Conservation (phyloP, 495 filamentous ascomycete species). For the Aspergillus avenaceus region DNA sequence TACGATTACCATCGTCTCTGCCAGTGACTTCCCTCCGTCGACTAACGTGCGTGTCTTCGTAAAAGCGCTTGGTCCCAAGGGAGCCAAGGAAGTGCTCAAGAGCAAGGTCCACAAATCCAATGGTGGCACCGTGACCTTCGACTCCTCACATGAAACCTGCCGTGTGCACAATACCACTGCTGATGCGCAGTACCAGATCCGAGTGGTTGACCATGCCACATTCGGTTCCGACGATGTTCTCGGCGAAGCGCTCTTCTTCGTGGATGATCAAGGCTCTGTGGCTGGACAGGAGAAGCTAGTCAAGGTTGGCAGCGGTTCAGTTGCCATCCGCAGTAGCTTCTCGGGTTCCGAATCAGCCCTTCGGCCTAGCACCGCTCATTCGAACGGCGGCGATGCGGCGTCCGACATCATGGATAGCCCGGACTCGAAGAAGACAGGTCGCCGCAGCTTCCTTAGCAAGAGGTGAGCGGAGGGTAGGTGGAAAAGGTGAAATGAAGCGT, state of each 20-base stretch:
- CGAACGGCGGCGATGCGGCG: constrained; percentile 26
- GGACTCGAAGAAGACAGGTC: constrained; percentile 40
- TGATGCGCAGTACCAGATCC: constrained; percentile 80
- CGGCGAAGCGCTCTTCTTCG: constrained; percentile 82
- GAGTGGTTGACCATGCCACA: constrained; percentile 76
- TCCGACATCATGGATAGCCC: constrained; percentile 50
- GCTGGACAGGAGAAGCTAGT: constrained; percentile 70
- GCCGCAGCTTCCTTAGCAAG: constrained; percentile 56
- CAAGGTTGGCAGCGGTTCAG: constrained; percentile 60
- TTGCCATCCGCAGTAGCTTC: constrained; percentile 67
- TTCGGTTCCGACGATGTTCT: constrained; percentile 77
- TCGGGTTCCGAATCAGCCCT: constrained; percentile 22
- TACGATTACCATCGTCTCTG: constrained; percentile 73
- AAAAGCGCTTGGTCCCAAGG: constrained; percentile 60
- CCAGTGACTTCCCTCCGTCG: constrained; percentile 69
- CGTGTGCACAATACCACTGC: constrained; percentile 67
- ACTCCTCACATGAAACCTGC: constrained; percentile 64
- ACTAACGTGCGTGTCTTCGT: constrained; percentile 80
- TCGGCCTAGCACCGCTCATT: constrained; percentile 38
- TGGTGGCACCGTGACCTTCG: constrained; percentile 57
- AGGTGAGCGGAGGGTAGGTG: constrained; percentile 42
- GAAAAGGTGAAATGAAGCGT: not conserved
- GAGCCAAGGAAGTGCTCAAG: constrained; percentile 76
- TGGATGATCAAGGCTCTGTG: constrained; percentile 68
- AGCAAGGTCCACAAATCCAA: constrained; percentile 71